Evolutionary conservation across 306 rosid genomes (phyloP), one percentile per base, ranked within the genome.

Genomic region (Prunus mongolica): DNA sequence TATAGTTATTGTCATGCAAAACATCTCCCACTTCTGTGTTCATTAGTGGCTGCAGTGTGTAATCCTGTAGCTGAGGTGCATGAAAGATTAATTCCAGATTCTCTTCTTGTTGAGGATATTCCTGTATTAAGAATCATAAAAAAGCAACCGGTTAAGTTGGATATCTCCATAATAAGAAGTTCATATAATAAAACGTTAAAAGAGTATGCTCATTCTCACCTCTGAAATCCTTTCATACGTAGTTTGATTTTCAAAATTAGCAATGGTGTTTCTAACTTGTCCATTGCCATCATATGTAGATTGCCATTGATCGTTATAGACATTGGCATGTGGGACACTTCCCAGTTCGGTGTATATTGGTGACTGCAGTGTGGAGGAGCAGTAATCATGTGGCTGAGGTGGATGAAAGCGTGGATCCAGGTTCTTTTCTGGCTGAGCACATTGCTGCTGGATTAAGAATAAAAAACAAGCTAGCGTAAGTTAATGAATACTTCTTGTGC

Each of bases 181-280:
- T 68, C 20, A 65, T 12, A 72, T 25, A 46, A 3, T 66, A 20
- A 76, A 68, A 60, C 34, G 66, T 56, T 22, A 13, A 75, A n/a
- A 19, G 68, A 58, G 25, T 27, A 76, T 65, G 47, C 56, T 81
- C 63, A 71, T 63, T 67, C 92, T 82, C 72, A 91, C 93, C 81
- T 62, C 70, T 30, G 56, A 56, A 76, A 25, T 67, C 20, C 8
- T 58, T 64, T 9, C 0, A 49, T 15, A 2, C 28, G 67, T 8
- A 64, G 5, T 14, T 46, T 2, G 57, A 71, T 20, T 71, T 25
- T 52, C 77, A 38, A 0, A 24, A 51, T 8, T 45, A 51, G 56
- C 1, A 3, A 12, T 0, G 12, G 1, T 5, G 24, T 45, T 41
- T 6, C 41, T 41, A 64, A 6, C 41, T 72, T 72, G 62, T 56